phyloP scores from a whole-genome alignment of 2,329 filamentous ascomycete species.

The Aspergillus sp. region DNA sequence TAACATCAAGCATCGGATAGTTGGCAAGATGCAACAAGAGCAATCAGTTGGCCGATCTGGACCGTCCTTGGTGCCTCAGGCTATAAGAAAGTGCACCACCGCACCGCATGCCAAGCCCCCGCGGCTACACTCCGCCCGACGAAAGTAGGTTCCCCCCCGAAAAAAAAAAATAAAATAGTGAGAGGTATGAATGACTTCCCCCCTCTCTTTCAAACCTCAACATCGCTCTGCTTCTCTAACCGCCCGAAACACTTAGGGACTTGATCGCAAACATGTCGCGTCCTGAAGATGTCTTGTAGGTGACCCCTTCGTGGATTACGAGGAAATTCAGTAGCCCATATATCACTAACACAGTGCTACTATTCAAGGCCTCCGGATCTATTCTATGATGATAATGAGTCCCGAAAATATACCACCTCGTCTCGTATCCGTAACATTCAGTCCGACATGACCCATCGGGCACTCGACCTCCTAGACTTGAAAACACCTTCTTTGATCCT shows the following conservation, averaged over 20 bases:
- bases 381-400: slow-evolving; percentile 95
- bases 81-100: background rate
- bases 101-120: background rate
- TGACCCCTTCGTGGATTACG: background rate
- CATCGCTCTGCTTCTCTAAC: background rate
- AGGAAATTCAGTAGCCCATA: slow-evolving; percentile 12
- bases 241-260: background rate
- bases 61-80: background rate
- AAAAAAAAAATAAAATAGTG: background rate
- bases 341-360: background rate
- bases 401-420: slow-evolving; percentile 94
- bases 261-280: slow-evolving; percentile 74
- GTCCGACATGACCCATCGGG: slow-evolving; percentile 88
- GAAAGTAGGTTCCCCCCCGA: background rate
- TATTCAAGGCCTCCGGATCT: slow-evolving; percentile 79
- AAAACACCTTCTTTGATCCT: slow-evolving; percentile 80
- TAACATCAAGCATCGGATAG: background rate
- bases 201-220: background rate
- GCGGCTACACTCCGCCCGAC: background rate
- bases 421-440: slow-evolving; percentile 96
- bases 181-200: no score
- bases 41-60: background rate
- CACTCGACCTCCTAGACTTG: slow-evolving; percentile 86
- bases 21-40: background rate
- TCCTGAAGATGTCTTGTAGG: slow-evolving; percentile 87